Evolutionary conservation across 2,329 filamentous ascomycete genomes (phyloP).

Genomic region (Lachnellula occidentalis): DNA sequence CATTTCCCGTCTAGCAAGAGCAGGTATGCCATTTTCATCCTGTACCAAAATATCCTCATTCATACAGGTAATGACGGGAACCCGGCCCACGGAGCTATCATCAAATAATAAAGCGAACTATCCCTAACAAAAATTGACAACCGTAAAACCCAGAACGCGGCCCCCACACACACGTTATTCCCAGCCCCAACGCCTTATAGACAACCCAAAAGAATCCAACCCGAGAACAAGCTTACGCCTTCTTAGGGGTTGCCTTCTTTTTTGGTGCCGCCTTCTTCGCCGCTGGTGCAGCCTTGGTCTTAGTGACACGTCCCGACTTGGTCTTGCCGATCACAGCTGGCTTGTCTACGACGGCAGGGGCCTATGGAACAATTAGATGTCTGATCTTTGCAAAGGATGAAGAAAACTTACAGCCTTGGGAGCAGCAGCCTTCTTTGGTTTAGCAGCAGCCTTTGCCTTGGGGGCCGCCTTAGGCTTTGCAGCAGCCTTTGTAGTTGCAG

Average conservation of each 20-base stretch:
- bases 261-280: constrained; percentile 39
- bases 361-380: constrained; percentile 36
- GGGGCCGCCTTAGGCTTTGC: constrained; percentile 32
- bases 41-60: constrained; percentile 4
- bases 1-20: constrained; percentile 1
- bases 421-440: constrained; percentile 29
- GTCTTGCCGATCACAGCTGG: constrained; percentile 61
- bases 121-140: constrained; percentile 7
- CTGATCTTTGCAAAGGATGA: neutral
- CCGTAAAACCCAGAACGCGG: constrained; percentile 13
- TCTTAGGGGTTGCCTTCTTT: constrained; percentile 26
- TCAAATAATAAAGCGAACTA: constrained; percentile 15
- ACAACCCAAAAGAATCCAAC: constrained; percentile 16
- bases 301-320: constrained; percentile 67
- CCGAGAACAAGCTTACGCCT: constrained; percentile 11
- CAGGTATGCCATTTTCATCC: neutral
- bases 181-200: constrained; percentile 21
- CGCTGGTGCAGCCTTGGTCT: constrained; percentile 53
- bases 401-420: constrained; percentile 24
- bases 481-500: constrained; percentile 36
- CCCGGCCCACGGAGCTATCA: constrained; percentile 1
- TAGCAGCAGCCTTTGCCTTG: constrained; percentile 31
- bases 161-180: constrained; percentile 14
- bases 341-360: constrained; percentile 59
- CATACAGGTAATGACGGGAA: constrained; percentile 1